phyloP scores from a whole-genome alignment of 495 filamentous ascomycete species.

The Lasiosphaeria hispida region DNA sequence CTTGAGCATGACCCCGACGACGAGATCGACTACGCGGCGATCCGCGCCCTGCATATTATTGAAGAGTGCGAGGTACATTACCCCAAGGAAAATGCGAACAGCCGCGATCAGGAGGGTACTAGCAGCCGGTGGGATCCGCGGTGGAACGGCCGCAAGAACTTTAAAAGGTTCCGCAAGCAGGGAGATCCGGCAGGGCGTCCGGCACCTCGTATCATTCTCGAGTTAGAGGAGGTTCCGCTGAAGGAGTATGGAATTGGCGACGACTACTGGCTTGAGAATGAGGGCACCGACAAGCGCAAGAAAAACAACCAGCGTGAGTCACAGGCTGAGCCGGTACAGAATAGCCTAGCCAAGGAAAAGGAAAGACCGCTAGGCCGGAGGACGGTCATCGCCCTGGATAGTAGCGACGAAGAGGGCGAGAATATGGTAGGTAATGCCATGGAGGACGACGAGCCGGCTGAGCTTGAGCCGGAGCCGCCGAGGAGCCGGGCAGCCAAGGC shows the following conservation, averaged over 20 bases:
- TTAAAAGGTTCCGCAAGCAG: conserved; percentile 80
- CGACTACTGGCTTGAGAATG: conserved; percentile 68
- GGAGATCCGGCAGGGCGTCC: conserved; percentile 49
- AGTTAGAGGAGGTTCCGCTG: conserved; percentile 72
- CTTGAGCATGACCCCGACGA: conserved; percentile 50
- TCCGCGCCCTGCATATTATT: conserved; percentile 73
- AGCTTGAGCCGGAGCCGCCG: conserved; percentile 19
- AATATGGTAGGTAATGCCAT: conserved; percentile 8
- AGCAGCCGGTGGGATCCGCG: conserved; percentile 77
- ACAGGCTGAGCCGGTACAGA: conserved; percentile 16
- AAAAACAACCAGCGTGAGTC: conserved; percentile 27
- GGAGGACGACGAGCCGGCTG: neutral
- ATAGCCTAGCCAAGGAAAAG: neutral
- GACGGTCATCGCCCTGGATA: conserved; percentile 30
- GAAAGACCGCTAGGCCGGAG: conserved; percentile 13
- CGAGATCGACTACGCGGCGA: conserved; percentile 64
- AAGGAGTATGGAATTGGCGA: conserved; percentile 84
- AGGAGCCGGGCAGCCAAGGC: conserved; percentile 29
- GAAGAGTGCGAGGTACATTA: conserved; percentile 70
- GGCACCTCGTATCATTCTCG: conserved; percentile 64
- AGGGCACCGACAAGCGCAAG: conserved; percentile 25
- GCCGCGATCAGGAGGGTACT: conserved; percentile 43
- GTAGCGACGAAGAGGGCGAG: conserved; percentile 40
- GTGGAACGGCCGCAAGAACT: conserved; percentile 97
- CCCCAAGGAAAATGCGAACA: conserved; percentile 16